Evolutionary conservation across 2,329 filamentous ascomycete genomes (phyloP), one percentile per base, ranked within the genome.

Genomic region (Lecanicillium sp.): DNA sequence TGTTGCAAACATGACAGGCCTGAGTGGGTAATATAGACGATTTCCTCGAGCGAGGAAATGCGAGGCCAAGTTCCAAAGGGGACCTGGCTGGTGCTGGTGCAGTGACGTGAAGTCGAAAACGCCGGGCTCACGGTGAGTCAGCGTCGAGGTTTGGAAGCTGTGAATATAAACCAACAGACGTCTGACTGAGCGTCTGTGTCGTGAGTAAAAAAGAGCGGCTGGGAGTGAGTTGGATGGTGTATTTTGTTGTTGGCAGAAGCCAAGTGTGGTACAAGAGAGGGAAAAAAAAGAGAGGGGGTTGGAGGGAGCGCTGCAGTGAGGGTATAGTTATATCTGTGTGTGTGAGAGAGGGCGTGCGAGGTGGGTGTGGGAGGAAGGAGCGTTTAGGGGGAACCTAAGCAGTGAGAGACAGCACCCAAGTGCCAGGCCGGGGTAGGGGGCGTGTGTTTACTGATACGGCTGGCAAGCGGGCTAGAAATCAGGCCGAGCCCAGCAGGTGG

Each of bases 1-100:
- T 72, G 69, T 68, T 67, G 72, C 71, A 65, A 75, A 80, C 77
- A 80, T 80, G 65, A 67, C 66, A 61, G 63, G 55, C 55, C 49
- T 51, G 51, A 51, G 53, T 43, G 40, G 45, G 37, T 20, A 27
- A 56, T 56, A 50, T 33, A 49, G 7, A 15, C 7, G 9, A 50
- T 63, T 67, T 67, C 63, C 62, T 65, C 60, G 50, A 33, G 35
- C 42, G 48, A 50, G 51, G 60, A 59, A 59, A 56, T 54, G 54
- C 52, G 51, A 54, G 52, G 59, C 58, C 64, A 62, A 60, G 58
- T 60, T 54, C 56, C 49, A 46, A 44, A 52, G 17, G 56, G 46
- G 56, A 58, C 51, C 49, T 52, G 50, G 41, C 45, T 53, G 48
- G 58, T n/a, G n/a, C n/a, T n/a, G n/a, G n/a, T n/a, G n/a, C 56